Conservation (phyloP, 2,329 filamentous ascomycete species). For the Macrophomina tecta region DNA sequence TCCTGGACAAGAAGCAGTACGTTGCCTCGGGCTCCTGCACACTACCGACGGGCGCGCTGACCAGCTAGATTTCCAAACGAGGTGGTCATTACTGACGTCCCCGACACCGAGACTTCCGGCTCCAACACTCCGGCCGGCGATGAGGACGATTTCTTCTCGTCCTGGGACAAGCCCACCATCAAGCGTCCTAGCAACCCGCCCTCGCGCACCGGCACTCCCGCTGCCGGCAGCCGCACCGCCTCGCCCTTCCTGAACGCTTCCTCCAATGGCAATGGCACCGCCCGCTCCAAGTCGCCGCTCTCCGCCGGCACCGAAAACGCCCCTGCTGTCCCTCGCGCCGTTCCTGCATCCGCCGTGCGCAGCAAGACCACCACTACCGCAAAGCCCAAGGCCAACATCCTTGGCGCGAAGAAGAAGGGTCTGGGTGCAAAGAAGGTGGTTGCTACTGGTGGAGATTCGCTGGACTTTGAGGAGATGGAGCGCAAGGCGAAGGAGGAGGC, state of each 20-base stretch:
- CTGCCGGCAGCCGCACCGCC: conserved; percentile 76
- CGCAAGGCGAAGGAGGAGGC: conserved; percentile 97
- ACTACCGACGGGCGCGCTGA: conserved; percentile 29
- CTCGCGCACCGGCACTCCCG: conserved; percentile 86
- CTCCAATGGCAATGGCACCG: conserved; percentile 64
- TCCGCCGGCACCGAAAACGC: conserved; percentile 57
- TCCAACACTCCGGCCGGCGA: conserved; percentile 81
- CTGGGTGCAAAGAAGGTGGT: conserved; percentile 71
- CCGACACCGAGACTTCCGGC: conserved; percentile 64
- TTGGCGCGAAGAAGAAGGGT: conserved; percentile 74
- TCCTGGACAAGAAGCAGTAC: conserved; percentile 83
- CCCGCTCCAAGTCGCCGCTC: conserved; percentile 85
- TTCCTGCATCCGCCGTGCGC: conserved; percentile 79
- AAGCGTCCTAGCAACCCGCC: conserved; percentile 94
- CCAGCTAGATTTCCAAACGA: conserved; percentile 75
- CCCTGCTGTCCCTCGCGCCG: conserved; percentile 69
- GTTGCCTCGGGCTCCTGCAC: conserved; percentile 43
- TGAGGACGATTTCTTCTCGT: conserved; percentile 96
- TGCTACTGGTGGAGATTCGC: conserved; percentile 61
- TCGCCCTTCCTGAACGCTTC: conserved; percentile 88
- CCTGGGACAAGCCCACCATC: conserved; percentile 97
- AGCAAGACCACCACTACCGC: conserved; percentile 68
- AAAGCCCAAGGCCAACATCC: conserved; percentile 80
- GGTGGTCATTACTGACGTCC: conserved; percentile 80
- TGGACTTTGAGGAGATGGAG: conserved; percentile 97